Evolutionary conservation across 805 yeast species (phyloP), one percentile per base, ranked within the genome.

Genomic region (Barnettozyma pratensis): DNA sequence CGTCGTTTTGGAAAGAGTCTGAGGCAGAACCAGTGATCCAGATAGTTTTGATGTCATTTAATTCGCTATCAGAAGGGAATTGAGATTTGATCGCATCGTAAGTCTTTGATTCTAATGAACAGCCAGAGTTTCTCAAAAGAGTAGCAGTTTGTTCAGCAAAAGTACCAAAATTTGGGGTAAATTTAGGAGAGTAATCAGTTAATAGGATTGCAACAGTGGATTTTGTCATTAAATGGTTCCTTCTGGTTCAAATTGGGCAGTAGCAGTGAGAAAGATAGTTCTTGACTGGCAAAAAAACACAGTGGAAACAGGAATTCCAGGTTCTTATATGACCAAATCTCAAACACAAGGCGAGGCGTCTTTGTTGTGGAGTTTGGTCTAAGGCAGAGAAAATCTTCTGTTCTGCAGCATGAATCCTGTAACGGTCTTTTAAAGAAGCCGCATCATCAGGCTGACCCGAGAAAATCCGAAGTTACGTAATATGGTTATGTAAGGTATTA

Each of bases 21-120:
- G 69, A 45, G 39, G 73, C 64, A 3, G 84, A 78, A 0, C 85
- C 85, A 0, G 83, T 78, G 28, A 80, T 54, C 51, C 78, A 65
- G n/a, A 76, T 65, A 0, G 77, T 78, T 29, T 60, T 64, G 39
- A 74, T 61, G 4, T 49, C 39, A 2, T 64, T 65, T 2, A 54
- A 45, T 8, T 55, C 58, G 2, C 74, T 57, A 0, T 61, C 64
- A 5, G 55, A 47, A 5, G 63, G 61, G 38, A 48, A 55, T 30
- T 54, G 47, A 4, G 42, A 28, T 5, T 57, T 55, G 40, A 66
- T 64, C 6, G 73, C 71, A 51, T 72, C 69, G 53, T 69, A 78
- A 49, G 69, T 70, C 11, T 56, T 63, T 44, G 63, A 59, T 6
- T 57, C 58, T 26, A 57, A 50, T 11, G 50, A 46, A 7, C 54